phyloP scores from a whole-genome alignment of 768 basidiomycete species.

The Termitomyces eurrhizus region DNA sequence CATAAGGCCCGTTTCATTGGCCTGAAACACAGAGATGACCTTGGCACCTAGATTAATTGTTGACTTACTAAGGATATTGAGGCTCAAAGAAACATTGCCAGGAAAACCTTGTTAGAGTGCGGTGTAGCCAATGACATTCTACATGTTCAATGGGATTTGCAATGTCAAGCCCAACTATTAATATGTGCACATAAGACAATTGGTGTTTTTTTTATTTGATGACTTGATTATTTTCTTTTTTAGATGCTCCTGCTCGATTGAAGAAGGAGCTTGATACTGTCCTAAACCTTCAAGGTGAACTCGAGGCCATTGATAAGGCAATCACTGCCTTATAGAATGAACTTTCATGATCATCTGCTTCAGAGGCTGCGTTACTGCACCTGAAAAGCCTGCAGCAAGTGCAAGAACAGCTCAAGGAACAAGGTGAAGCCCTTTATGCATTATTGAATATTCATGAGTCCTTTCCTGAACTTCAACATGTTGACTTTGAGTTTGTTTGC shows the following conservation, averaged over 20 bases:
- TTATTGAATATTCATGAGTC: conserved; percentile 26
- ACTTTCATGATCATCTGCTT: too few species aligned
- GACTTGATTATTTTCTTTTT: too few species aligned
- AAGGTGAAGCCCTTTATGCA: background rate
- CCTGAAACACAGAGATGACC: too few species aligned
- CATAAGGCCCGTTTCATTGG: too few species aligned
- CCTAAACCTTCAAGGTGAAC: background rate
- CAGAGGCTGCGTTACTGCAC: too few species aligned
- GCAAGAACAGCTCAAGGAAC: background rate
- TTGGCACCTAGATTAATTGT: conserved; percentile 29
- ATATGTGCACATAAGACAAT: background rate
- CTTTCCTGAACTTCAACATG: conserved; percentile 28
- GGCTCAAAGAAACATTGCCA: conserved; percentile 12
- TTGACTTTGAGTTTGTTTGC: conserved; percentile 25
- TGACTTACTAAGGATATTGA: conserved; percentile 15
- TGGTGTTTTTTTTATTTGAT: background rate
- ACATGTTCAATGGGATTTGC: background rate
- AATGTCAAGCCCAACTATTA: background rate
- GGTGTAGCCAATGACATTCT: conserved; percentile 13
- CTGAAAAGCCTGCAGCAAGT: background rate
- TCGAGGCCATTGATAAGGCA: too few species aligned
- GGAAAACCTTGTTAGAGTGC: conserved; percentile 15
- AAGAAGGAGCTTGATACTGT: conserved; percentile 16
- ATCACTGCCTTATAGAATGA: background rate
- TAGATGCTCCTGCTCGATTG: conserved; percentile 26